Base-by-base conservation (phyloP, 495 filamentous ascomycete species). In the Penicillium pancosmium region DNA sequence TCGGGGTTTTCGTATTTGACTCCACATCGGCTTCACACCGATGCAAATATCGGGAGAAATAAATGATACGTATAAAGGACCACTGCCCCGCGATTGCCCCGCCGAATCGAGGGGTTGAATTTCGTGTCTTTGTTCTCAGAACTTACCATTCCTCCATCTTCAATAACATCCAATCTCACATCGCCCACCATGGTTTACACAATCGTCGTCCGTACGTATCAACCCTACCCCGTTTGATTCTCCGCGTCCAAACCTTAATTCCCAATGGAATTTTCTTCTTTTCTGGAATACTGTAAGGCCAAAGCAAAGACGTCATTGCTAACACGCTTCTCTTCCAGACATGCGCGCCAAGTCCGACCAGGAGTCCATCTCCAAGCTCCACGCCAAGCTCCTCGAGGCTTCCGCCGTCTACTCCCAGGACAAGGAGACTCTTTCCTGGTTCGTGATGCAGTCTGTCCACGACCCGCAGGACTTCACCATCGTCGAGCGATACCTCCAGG, bases 401-500 rank as follows among this genome's bases (percentile, higher is more conserved):
- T 82, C 81, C 8, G 75, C 79, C 60, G 78, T 88, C 34, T 88
- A 88, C 73, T 81, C 80, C 50, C 77, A 86, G 62, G 86, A 88
- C 74, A 82, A 83, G 67, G 86, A 88, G 77, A 87, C 84, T 0
- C 63, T 88, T 54, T 80, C 81, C 16, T 89, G 86, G 86, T 82
- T 84, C 70, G 84, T 86, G 38, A 85, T 88, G 86, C 86, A 88
- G 68, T 82, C 81, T 58, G 75, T 83, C 47, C 74, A 81, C 61
- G 87, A 88, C 69, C 76, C 76, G 55, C 79, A 85, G 62, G 83
- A 84, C 36, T 88, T 90, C 72, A 85, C 83, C 5, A 87, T 90
- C 61, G 86, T 89, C 54, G 87, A 90, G 78, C 80, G 86, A 18
- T 89, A 87, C 58, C 63, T 73, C 70, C 74, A 81, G 57, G 86